Percentiles rank a stretch among this genome's conserved stretches.
phyloP scores from a whole-genome alignment of 2,329 filamentous ascomycete genomes.

The Fusarium zealandicum region DNA sequence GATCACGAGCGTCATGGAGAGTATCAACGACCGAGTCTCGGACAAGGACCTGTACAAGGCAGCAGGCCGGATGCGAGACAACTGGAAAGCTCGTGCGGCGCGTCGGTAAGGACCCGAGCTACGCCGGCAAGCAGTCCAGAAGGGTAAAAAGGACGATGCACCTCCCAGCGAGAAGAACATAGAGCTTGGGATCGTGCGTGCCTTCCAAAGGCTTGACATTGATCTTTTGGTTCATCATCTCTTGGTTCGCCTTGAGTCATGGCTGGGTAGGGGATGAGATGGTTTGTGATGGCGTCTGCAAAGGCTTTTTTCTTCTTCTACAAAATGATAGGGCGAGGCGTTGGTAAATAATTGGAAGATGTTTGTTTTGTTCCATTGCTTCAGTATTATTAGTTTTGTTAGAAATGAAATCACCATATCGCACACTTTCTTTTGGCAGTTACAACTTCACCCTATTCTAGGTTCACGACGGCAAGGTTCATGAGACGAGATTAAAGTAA shows the following conservation, averaged over 20 bases:
- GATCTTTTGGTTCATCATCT: background rate
- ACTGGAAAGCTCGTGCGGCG: slow-evolving; percentile 70
- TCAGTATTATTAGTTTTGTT: background rate
- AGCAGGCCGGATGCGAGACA: slow-evolving; percentile 75
- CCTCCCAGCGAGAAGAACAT: too few relatives aligned
- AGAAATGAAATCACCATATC: background rate
- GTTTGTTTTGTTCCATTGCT: background rate
- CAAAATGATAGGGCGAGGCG: slow-evolving; percentile 31
- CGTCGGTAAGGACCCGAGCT: slow-evolving; percentile 64
- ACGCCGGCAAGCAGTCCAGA: background rate
- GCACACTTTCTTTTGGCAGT: background rate
- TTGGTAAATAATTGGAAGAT: slow-evolving; percentile 24
- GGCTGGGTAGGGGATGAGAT: background rate
- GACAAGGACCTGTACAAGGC: slow-evolving; percentile 79
- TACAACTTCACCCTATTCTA: background rate
- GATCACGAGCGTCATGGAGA: slow-evolving; percentile 85
- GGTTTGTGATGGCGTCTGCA: slow-evolving; percentile 20
- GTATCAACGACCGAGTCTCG: slow-evolving; percentile 84
- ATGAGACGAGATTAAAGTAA: background rate
- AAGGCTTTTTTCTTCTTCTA: slow-evolving; percentile 21
- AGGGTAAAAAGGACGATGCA: background rate
- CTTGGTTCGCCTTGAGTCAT: background rate
- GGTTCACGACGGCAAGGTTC: background rate
- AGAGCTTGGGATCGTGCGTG: too few relatives aligned
- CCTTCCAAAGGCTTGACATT: background rate